Evolutionary conservation across 129 eudicot genomes (phyloP), one percentile per base, ranked within the genome.

Genomic region (Helichrysum umbraculigerum): DNA sequence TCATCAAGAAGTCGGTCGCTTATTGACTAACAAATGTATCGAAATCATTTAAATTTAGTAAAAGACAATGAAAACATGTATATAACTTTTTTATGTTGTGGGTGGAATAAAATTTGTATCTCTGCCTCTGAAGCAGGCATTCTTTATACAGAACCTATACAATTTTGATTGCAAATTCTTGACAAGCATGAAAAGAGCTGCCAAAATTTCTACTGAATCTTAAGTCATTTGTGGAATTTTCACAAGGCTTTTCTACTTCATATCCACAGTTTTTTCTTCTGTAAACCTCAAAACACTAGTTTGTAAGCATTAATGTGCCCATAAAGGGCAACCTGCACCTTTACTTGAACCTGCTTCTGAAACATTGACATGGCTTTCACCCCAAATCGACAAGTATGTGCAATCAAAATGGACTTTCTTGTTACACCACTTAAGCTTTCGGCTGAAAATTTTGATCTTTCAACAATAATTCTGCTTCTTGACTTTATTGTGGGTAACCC

Each of bases 371-470:
- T 33, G 19, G 88, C 75, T 75, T 81, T 85, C 54, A 75, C 81
- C 51, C 79, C 88, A 21, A 87, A 83, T 65, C 88, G 70, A 81
- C 91, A 92, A 44, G 64, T 73, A 33, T 68, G 81, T 15, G 81
- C 19, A 47, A 76, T 68, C 19, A 70, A 61, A 50, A 85, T 56
- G 5, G 87, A 28, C 75, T 83, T 85, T 67, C 56, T 80, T 22
- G 71, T 73, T n/a, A 61, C 61, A 50, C 79, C 73, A 33, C 47
- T 76, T 54, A 42, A 15, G 65, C 81, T 79, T 75, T 76, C 78
- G 2, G 85, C 16, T 29, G 78, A 81, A 76, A 67, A 54, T 39
- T 73, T 84, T 32, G 85, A 54, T 75, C 82, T 75, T 17, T 79
- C 84, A 54, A 82, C 76, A 70, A 81, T 52, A 25, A 75, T 81